A percentile compares a stretch with the other conserved stretches of the same genome.
These are phyloP conservation scores for Hyphopichia homilentoma DNA, from an alignment of 805 yeast species.

Conservation along the genomic window DNA sequence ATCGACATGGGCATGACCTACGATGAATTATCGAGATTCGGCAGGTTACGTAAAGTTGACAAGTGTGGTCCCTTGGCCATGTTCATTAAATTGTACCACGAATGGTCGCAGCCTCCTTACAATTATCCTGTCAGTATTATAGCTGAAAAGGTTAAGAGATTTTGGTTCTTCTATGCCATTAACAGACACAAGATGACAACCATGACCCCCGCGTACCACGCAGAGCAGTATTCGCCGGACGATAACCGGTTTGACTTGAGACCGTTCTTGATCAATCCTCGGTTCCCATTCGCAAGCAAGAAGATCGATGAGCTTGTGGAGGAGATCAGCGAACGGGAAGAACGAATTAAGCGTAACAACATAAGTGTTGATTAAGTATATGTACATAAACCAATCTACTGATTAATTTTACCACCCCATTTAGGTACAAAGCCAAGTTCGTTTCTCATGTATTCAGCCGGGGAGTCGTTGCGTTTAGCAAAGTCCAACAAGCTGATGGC, in stretches of 20 bases:
- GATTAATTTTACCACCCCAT: slow-evolving; percentile 35
- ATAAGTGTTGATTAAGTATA: slow-evolving; percentile 44
- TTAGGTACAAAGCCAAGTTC: slow-evolving; percentile 30
- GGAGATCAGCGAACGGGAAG: slow-evolving; percentile 42
- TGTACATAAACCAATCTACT: slow-evolving; percentile 6
- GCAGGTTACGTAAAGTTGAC: slow-evolving; percentile 83
- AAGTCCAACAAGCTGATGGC: slow-evolving; percentile 53
- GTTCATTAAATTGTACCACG: slow-evolving; percentile 85
- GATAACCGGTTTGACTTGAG: slow-evolving; percentile 94
- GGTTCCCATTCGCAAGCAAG: slow-evolving; percentile 84
- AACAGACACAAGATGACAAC: slow-evolving; percentile 97
- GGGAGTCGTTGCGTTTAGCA: slow-evolving; percentile 41
- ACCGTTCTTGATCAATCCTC: slow-evolving; percentile 90
- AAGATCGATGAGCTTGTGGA: slow-evolving; percentile 80
- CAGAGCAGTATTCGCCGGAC: slow-evolving; percentile 97
- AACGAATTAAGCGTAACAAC: slow-evolving; percentile 20
- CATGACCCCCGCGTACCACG: slow-evolving; percentile 96
- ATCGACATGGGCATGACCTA: slow-evolving; percentile 98
- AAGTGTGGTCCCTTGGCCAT: slow-evolving; percentile 96
- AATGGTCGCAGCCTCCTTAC: slow-evolving; percentile 74
- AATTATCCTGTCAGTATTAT: slow-evolving; percentile 76
- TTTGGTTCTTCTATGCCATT: slow-evolving; percentile 90
- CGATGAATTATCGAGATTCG: slow-evolving; percentile 88
- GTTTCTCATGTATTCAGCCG: slow-evolving; percentile 26
- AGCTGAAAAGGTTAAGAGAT: slow-evolving; percentile 88